Percentiles rank a stretch among this genome's conserved stretches.
Evolutionary conservation across 495 filamentous ascomycete genomes (phyloP).

Genomic region (Penicillium canescens): DNA sequence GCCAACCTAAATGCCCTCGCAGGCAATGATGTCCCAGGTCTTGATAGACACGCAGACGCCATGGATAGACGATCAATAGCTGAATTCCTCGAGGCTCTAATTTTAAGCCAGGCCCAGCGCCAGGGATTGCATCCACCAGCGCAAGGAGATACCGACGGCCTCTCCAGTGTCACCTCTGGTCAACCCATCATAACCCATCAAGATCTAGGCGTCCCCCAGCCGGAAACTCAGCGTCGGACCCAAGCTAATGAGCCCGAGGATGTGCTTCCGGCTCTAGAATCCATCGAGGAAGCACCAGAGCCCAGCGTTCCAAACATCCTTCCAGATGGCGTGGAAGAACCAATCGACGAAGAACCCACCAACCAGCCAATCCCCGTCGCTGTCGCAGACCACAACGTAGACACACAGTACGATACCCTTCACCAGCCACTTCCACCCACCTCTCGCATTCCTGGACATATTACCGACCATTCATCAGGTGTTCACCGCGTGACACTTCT

Average conservation of each 20-base stretch:
- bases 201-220: conserved; percentile 4
- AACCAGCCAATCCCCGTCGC: conserved; percentile 12
- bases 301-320: conserved; percentile 26
- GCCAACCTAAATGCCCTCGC: conserved; percentile 17
- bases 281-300: conserved; percentile 10
- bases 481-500: conserved; percentile 51
- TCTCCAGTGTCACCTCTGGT: conserved; percentile 22
- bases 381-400: not conserved
- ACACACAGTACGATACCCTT: not conserved
- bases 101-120: conserved; percentile 30
- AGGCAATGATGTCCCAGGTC: conserved; percentile 13
- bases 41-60: conserved; percentile 10
- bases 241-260: conserved; percentile 5
- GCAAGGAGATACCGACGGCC: conserved; percentile 20
- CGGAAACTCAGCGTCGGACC: conserved; percentile 4
- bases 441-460: conserved; percentile 17
- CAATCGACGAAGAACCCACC: conserved; percentile 22
- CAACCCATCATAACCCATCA: conserved; percentile 20
- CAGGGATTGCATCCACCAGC: conserved; percentile 6
- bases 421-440: not conserved
- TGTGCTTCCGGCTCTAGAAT: not conserved
- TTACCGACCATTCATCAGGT: conserved; percentile 5
- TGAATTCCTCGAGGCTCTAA: conserved; percentile 38
- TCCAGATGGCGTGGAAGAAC: conserved; percentile 40
- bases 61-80: conserved; percentile 35